Evolutionary conservation across 2,329 filamentous ascomycete genomes (phyloP), one percentile per base, ranked within the genome.

Genomic region (Tolypocladium tundrense): DNA sequence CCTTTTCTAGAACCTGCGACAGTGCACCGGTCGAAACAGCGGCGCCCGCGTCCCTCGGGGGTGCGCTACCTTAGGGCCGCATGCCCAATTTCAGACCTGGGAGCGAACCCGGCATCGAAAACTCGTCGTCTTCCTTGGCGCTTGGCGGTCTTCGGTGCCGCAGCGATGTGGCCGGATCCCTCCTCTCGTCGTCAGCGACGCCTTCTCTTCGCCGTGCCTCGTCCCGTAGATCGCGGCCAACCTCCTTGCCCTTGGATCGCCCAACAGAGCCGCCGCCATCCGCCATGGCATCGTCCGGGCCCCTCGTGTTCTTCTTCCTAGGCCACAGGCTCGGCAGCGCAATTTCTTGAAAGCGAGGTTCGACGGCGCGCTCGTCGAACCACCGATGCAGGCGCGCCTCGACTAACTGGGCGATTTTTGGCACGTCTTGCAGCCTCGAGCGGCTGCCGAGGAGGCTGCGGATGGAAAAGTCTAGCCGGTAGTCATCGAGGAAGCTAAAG

Each of bases 401-500:
- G 45, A 95, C 85, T 1, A 95, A 77, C 69, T 93, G 88, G 0
- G 90, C 90, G 65, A 95, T 93, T 70, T 95, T 95, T 35, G 90
- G 90, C 1, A 95, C 88, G 69, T 95, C 90, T 68, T 94, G 89
- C 3, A 95, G 75, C 19, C 89, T 80, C 3, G 87, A 89, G n/a
- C 90, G 83, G 59, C 86, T 90, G 41, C 90, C 90, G 6, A 95
- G 82, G 16, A 94, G 79, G 56, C 88, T 91, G 61, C 88, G 82
- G 35, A 93, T 88, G 4, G 87, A 90, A 62, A 95, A 87, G 70
- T 94, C 90, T 24, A 95, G 79, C 33, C 90, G 80, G 74, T 95
- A 95, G 73, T 94, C 90, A 69, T 93, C 89, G 40, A 93, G 80
- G 69, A 99, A 99, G 58, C 91, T 95, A 72, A 99, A 97, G 0